phyloP scores from a whole-genome alignment of 2,329 filamentous ascomycete species.

The Emergomyces pasteurianus region DNA sequence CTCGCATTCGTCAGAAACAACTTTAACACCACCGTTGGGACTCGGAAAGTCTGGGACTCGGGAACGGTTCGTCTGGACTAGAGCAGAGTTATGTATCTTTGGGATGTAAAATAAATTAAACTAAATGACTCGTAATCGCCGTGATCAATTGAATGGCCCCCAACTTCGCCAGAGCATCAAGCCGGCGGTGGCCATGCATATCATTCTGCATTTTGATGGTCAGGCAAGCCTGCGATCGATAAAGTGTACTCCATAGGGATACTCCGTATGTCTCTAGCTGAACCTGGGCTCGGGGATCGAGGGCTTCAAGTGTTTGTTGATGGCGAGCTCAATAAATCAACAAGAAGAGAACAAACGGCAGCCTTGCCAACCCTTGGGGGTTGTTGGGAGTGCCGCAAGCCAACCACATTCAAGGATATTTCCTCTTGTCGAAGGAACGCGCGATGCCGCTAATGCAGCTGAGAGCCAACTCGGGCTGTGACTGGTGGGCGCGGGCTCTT shows the following conservation, averaged over 20 bases:
- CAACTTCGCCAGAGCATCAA: background rate
- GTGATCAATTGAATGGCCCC: background rate
- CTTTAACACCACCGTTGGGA: background rate
- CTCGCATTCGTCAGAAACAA: background rate
- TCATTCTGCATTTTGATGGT: background rate
- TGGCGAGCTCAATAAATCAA: no score
- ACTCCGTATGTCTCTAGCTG: no score
- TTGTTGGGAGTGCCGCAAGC: background rate
- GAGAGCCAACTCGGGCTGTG: background rate
- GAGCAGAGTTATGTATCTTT: background rate
- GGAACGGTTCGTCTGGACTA: background rate
- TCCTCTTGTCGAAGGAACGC: background rate
- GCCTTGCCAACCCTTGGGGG: background rate
- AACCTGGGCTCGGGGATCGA: no score
- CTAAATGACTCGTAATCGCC: background rate
- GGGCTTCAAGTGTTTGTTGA: no score
- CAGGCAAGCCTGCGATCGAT: background rate
- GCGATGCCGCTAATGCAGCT: slow-evolving; percentile 1
- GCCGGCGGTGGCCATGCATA: background rate
- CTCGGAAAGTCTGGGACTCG: background rate
- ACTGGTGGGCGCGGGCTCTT: background rate
- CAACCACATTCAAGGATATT: background rate
- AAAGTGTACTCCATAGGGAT: background rate
- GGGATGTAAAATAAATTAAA: background rate
- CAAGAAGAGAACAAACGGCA: background rate